phyloP scores from a whole-genome alignment of 208 protist species.

The Leishmania aethiopica region DNA sequence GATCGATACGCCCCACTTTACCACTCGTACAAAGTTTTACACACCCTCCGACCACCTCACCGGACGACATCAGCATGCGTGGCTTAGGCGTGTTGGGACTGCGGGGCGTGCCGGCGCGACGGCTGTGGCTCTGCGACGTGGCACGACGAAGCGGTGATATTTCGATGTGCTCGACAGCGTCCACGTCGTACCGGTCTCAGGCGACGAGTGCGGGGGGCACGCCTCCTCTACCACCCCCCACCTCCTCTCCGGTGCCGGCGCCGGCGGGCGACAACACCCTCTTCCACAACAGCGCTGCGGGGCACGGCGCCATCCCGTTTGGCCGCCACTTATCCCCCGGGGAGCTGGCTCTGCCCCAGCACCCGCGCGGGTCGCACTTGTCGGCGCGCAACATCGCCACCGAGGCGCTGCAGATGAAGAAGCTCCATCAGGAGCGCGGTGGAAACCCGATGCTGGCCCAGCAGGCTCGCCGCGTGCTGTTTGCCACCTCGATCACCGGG shows the following conservation, averaged over 20 bases:
- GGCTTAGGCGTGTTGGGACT: neutral
- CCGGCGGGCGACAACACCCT: conserved; percentile 8
- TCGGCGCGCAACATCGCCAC: conserved; percentile 87
- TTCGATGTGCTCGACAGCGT: neutral
- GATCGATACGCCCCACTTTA: neutral
- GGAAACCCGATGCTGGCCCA: conserved; percentile 91
- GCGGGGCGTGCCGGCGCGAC: neutral
- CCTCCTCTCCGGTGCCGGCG: conserved; percentile 23
- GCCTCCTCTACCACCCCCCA: neutral
- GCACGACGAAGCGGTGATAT: neutral
- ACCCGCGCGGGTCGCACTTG: conserved; percentile 79
- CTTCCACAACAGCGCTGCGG: conserved; percentile 23
- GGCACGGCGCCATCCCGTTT: conserved; percentile 24
- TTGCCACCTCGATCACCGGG: conserved; percentile 86
- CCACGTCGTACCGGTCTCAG: conserved; percentile 9
- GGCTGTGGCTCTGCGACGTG: conserved; percentile 1
- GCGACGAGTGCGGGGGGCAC: conserved; percentile 13
- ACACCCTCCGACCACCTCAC: neutral
- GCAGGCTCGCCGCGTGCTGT: conserved; percentile 89
- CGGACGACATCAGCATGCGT: neutral
- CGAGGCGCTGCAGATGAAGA: conserved; percentile 92
- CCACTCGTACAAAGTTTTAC: neutral
- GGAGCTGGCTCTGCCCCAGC: conserved; percentile 72
- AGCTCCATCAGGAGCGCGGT: conserved; percentile 89
- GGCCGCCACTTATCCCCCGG: conserved; percentile 40